Evolutionary conservation across 2,329 filamentous ascomycete genomes (phyloP).

Genomic region (Phyllosticta citrichinensis): DNA sequence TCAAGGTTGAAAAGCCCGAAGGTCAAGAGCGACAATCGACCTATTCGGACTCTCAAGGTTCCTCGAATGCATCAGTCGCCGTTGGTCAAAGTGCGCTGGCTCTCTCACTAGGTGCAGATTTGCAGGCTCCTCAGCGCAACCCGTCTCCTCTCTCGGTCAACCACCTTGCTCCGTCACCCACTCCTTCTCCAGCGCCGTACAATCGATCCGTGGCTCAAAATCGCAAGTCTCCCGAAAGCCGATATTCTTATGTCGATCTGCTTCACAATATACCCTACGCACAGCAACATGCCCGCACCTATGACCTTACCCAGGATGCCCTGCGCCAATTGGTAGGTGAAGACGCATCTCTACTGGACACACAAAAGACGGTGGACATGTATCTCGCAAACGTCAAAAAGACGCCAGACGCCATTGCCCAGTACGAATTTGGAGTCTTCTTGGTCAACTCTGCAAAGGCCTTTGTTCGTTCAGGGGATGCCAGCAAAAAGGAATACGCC

Average conservation of each 20-base stretch:
- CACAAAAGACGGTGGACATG: constrained; percentile 94
- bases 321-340: constrained; percentile 71
- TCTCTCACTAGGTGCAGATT: constrained; percentile 58
- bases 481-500: constrained; percentile 14
- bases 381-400: constrained; percentile 96
- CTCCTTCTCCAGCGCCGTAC: constrained; percentile 31
- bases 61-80: constrained; percentile 19
- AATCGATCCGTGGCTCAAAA: constrained; percentile 42
- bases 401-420: constrained; percentile 77
- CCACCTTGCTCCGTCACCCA: constrained; percentile 28
- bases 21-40: constrained; percentile 18
- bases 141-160: constrained; percentile 42
- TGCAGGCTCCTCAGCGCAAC: constrained; percentile 50
- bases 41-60: constrained; percentile 21
- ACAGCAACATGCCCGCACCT: constrained; percentile 58
- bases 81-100: constrained; percentile 21
- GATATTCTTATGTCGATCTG: constrained; percentile 52
- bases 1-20: constrained; percentile 12
- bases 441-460: constrained; percentile 84
- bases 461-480: constrained; percentile 32
- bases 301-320: constrained; percentile 60
- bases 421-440: constrained; percentile 95
- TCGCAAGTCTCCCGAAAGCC: constrained; percentile 46
- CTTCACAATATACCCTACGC: constrained; percentile 63
- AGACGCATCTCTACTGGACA: constrained; percentile 83